Base-by-base conservation (phyloP, 805 yeast species). In the Cyberlindnera suaveolens region DNA sequence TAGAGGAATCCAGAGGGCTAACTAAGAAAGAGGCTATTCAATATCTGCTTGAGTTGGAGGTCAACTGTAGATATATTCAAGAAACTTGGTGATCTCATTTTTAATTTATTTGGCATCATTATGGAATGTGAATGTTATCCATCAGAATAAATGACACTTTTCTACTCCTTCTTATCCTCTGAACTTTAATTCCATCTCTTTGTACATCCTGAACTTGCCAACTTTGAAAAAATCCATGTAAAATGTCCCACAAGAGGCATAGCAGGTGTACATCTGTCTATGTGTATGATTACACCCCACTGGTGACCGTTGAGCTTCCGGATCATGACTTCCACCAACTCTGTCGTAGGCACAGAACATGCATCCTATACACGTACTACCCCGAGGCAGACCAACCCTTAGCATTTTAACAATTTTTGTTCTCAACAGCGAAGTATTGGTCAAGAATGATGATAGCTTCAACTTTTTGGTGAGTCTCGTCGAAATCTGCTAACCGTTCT, bases 41-140 rank as follows among this genome's bases (percentile, higher is more conserved):
- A n/a, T 77, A 68, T 54, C 58, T 85, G 34, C 50, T 74, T 13
- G 65, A 64, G 3, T 70, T 88, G 74, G 96, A 89, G 56, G 73
- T 70, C 46, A 57, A 60, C 14, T 77, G 81, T 6, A 68, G 85
- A 51, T 90, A 87, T 56, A 66, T 86, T 36, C 96, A 90, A 63
- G 97, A 90, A 57, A 86, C 95, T 0, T 90, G 96, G 96, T 90
- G 57, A 61, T 27, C 27, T 23, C 11, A 23, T 9, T 9, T 6
- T 20, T 20, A 5, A 7, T 20, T 4, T 23, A 23, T 23, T 23
- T 16, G 10, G 13, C 15, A 14, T 15, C 13, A 26, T 14, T n/a
- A 27, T 7, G 18, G n/a, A 13, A 10, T 18, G 5, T 34, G 26
- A n/a, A 34, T 6, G 11, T 7, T 20, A 17, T 15, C 11, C 16